phyloP scores from a whole-genome alignment of 2,329 filamentous ascomycete species.

The Phialophora macrospora region DNA sequence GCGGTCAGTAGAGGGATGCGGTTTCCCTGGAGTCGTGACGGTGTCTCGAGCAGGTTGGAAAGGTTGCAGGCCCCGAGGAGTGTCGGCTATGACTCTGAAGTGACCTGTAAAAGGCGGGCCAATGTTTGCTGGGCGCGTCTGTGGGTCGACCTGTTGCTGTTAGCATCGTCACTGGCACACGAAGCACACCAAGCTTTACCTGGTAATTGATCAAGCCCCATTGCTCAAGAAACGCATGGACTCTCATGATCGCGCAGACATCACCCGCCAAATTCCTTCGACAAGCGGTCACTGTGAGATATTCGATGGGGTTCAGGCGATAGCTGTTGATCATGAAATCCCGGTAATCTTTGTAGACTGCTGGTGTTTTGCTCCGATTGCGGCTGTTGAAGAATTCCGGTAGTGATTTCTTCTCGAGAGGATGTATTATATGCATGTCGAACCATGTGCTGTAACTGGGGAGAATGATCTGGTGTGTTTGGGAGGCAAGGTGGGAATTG shows the following conservation, averaged over 20 bases:
- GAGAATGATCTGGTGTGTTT: conserved; percentile 93
- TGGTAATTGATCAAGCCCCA: conserved; percentile 99
- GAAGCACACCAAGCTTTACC: conserved; percentile 56
- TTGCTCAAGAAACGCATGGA: conserved; percentile 96
- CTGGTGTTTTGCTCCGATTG: conserved; percentile 96
- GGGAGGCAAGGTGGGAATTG: conserved; percentile 86
- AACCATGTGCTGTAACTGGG: conserved; percentile 99
- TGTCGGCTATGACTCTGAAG: conserved; percentile 95
- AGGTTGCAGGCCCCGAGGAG: conserved; percentile 88
- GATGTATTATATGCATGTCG: conserved; percentile 92
- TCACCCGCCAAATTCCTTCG: conserved; percentile 93
- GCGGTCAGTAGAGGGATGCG: conserved; percentile 71
- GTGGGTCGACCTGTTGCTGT: conserved; percentile 79
- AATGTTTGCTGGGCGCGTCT: conserved; percentile 91
- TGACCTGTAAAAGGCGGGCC: conserved; percentile 96
- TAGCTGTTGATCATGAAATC: conserved; percentile 99
- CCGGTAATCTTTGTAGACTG: conserved; percentile 97
- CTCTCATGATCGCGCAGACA: conserved; percentile 98
- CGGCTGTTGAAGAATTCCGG: conserved; percentile 98
- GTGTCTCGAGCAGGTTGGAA: conserved; percentile 90
- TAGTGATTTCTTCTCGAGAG: conserved; percentile 89
- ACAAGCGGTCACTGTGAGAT: conserved; percentile 95
- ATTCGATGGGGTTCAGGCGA: conserved; percentile 91
- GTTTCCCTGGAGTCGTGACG: conserved; percentile 65
- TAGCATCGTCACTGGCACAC: conserved; percentile 37